Conservation (phyloP, 352 stramenopile species). For the Plasmopara viticola region DNA sequence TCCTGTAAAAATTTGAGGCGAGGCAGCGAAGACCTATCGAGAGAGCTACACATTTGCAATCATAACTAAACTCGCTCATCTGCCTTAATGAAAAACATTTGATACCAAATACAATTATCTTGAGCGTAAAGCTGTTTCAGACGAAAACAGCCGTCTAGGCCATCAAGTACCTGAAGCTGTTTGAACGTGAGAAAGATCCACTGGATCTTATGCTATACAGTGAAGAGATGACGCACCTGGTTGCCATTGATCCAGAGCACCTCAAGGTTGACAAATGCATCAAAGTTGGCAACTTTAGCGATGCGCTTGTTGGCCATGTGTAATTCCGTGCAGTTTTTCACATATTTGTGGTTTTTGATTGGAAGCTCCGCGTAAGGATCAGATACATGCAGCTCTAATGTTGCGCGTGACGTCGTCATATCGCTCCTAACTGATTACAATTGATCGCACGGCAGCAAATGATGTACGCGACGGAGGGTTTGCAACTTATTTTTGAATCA, state of each 20-base stretch:
- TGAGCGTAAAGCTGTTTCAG: conserved; percentile 87
- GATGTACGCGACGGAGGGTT: background rate
- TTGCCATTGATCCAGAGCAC: conserved; percentile 89
- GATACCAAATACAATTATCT: conserved; percentile 71
- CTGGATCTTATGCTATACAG: too few species aligned
- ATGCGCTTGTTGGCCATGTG: conserved; percentile 76
- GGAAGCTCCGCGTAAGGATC: conserved; percentile 76
- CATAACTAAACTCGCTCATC: background rate
- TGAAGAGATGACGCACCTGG: conserved; percentile 24
- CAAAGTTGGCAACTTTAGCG: conserved; percentile 74
- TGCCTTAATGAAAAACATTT: background rate
- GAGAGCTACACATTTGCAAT: conserved; percentile 22
- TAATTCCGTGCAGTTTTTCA: conserved; percentile 86
- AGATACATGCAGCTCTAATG: conserved; percentile 29
- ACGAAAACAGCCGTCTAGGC: conserved; percentile 77
- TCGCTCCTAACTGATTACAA: background rate
- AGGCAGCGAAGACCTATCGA: conserved; percentile 37
- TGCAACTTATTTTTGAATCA: background rate
- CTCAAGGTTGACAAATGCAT: conserved; percentile 85
- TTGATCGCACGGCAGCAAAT: background rate
- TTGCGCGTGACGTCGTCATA: conserved; percentile 11
- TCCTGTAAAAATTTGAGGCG: conserved; percentile 80
- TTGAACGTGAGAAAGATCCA: background rate
- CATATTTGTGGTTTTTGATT: conserved; percentile 87
- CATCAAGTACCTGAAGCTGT: conserved; percentile 53